These are phyloP conservation scores for Suhomyces bribrorum DNA, from an alignment of 1,139 yeast species.

Conservation along the genomic window DNA sequence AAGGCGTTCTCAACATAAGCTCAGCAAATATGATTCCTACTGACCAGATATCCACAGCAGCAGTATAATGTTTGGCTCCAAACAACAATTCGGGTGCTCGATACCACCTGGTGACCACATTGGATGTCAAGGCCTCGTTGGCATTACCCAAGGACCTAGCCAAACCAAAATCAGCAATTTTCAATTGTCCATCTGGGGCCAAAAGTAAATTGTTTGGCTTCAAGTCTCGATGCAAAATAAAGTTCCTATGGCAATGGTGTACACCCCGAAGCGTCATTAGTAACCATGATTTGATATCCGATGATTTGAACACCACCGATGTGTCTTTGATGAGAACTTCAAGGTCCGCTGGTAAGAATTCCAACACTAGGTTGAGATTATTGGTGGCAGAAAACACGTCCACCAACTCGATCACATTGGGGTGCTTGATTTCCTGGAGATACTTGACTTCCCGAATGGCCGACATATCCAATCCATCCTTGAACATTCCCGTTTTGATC, in stretches of 20 bases:
- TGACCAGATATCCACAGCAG: conserved; percentile 91
- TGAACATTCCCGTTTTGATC: conserved; percentile 91
- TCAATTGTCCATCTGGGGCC: conserved; percentile 83
- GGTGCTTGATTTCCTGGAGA: conserved; percentile 80
- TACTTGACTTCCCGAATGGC: conserved; percentile 95
- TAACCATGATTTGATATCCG: conserved; percentile 92
- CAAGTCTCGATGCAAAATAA: conserved; percentile 84
- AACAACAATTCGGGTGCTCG: conserved; percentile 90
- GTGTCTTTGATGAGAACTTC: conserved; percentile 88
- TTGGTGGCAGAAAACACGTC: conserved; percentile 79
- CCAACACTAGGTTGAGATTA: conserved; percentile 83
- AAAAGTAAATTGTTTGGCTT: conserved; percentile 81
- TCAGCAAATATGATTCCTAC: conserved; percentile 96
- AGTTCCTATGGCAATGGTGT: conserved; percentile 92
- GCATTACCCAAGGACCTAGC: conserved; percentile 83
- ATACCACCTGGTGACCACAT: conserved; percentile 97
- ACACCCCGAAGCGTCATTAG: conserved; percentile 92
- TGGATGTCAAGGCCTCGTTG: conserved; percentile 80
- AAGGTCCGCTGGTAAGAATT: conserved; percentile 87
- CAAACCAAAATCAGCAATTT: conserved; percentile 95
- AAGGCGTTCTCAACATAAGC: conserved; percentile 90
- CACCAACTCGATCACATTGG: conserved; percentile 79
- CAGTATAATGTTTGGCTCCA: conserved; percentile 87
- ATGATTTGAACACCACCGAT: conserved; percentile 72
- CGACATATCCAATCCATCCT: conserved; percentile 97